These are phyloP conservation scores for Microascus cirrosus DNA, from an alignment of 2,329 filamentous ascomycete genomes.

Conservation along the genomic window DNA sequence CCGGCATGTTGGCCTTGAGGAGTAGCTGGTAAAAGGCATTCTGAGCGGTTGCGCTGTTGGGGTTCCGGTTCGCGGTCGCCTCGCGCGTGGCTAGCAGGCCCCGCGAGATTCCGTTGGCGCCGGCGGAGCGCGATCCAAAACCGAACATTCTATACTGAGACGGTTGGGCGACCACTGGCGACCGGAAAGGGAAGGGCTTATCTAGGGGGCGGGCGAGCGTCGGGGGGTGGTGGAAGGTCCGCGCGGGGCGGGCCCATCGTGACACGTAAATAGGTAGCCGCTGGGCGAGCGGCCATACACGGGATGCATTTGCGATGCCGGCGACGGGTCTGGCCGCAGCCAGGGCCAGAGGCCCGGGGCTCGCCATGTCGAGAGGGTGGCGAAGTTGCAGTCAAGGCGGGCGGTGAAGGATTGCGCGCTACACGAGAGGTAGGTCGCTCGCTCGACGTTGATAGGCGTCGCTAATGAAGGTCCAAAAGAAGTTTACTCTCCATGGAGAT, in stretches of 20 bases:
- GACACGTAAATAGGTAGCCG: not conserved
- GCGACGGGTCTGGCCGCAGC: slow-evolving; percentile 1
- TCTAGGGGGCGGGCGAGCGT: slow-evolving; percentile 13
- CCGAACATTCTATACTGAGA: slow-evolving; percentile 14
- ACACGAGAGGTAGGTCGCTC: not conserved
- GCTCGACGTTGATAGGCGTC: not conserved
- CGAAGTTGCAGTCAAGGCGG: not conserved
- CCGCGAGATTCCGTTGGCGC: slow-evolving; percentile 39
- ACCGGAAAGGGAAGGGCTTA: slow-evolving; percentile 1
- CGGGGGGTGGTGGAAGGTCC: slow-evolving; percentile 8
- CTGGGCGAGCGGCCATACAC: not conserved
- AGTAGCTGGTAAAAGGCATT: slow-evolving; percentile 91
- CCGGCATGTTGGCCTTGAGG: slow-evolving; percentile 83
- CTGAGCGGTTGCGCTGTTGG: slow-evolving; percentile 75
- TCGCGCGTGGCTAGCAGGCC: slow-evolving; percentile 75
- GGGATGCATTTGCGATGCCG: not conserved
- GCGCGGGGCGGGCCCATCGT: not conserved
- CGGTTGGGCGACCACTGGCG: slow-evolving; percentile 2
- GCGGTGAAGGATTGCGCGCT: not conserved
- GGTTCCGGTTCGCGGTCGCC: slow-evolving; percentile 86
- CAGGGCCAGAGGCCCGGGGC: slow-evolving; percentile 4
- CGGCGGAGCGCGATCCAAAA: slow-evolving; percentile 10
- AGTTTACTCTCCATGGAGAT: not conserved
- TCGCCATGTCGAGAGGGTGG: slow-evolving; percentile 3
- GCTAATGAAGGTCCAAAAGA: not conserved